Evolutionary conservation across 345 rosid genomes (phyloP), one percentile per base, ranked within the genome.

Genomic region (Eucalyptus pauciflora): DNA sequence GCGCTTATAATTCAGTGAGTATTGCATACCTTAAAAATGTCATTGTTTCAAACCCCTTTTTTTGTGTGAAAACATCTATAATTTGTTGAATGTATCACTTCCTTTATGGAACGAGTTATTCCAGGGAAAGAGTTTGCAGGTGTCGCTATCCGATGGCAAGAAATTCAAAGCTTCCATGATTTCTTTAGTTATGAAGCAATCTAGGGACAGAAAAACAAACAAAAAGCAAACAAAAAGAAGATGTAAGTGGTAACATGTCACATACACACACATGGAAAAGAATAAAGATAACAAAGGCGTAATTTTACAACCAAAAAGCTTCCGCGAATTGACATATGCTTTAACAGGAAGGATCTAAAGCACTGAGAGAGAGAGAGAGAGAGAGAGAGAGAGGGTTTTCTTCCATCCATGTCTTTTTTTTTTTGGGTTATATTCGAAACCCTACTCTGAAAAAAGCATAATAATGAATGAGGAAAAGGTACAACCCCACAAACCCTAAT

Each of bases 401-500:
- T 27, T 51, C 17, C 87, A 86, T 86, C 7, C 2, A 52, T 50
- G 20, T 56, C 48, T 41, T 50, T 86, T 87, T 58, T 51, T 86
- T 56, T 62, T 33, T 56, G n/a, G 31, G 71, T 43, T 49, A 60
- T 50, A 62, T n/a, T 41, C 50, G 31, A 54, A 56, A 14, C 83
- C 88, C 64, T 52, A 51, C 46, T 86, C 60, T 50, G 50, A 33
- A 69, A 60, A 46, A 87, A 49, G 48, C 58, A 50, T 25, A 46
- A 87, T 58, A 87, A 64, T 58, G 50, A 60, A 87, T 52, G 81
- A 48, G 51, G 45, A 49, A 51, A 37, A 50, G 76, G 88, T 22
- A 37, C 50, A 85, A 24, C 87, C 90, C 90, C 87, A 87, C 90
- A 90, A 25, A 49, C 90, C 90, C 90, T 86, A 90, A 89, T 90